These are phyloP conservation scores for Neospermospora avenae DNA, from an alignment of 2,329 filamentous ascomycete species.

Conservation along the genomic window DNA sequence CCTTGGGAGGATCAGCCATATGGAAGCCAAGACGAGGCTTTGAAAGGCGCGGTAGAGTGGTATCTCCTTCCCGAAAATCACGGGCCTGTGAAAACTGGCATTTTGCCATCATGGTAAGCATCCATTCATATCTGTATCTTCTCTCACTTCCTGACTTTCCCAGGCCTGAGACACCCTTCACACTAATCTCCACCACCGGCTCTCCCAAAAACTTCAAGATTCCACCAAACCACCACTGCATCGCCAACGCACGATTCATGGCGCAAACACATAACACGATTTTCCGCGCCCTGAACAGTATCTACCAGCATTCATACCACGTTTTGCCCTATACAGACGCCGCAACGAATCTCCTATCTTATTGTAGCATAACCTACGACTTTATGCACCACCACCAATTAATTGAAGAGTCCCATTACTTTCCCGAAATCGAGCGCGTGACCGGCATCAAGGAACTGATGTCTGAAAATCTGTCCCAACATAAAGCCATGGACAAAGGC, in stretches of 20 bases:
- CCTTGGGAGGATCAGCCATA: slow-evolving; percentile 23
- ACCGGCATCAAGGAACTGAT: slow-evolving; percentile 34
- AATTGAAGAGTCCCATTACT: slow-evolving; percentile 36
- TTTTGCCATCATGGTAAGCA: slow-evolving; percentile 14
- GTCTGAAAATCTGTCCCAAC: slow-evolving; percentile 36
- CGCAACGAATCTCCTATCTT: slow-evolving; percentile 33
- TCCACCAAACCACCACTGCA: slow-evolving; percentile 20
- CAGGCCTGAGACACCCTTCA: slow-evolving; percentile 24
- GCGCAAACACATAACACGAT: slow-evolving; percentile 33
- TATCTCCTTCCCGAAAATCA: slow-evolving; percentile 22
- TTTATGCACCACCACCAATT: slow-evolving; percentile 38
- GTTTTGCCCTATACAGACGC: slow-evolving; percentile 28
- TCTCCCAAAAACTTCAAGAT: slow-evolving; percentile 12
- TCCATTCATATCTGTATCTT: background rate
- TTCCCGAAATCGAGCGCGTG: slow-evolving; percentile 37
- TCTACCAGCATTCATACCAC: slow-evolving; percentile 35
- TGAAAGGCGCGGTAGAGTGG: slow-evolving; percentile 23
- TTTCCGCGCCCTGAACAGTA: slow-evolving; percentile 35
- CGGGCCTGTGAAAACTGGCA: slow-evolving; percentile 16
- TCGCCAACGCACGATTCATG: slow-evolving; percentile 30
- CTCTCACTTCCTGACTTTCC: background rate
- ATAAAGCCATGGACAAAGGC: slow-evolving; percentile 35
- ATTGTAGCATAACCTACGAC: slow-evolving; percentile 34
- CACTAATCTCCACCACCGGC: slow-evolving; percentile 19
- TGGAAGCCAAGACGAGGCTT: slow-evolving; percentile 21